These are phyloP conservation scores for Pilaira anomala DNA, from an alignment of 192 early-diverging fungal species.

Conservation along the genomic window DNA sequence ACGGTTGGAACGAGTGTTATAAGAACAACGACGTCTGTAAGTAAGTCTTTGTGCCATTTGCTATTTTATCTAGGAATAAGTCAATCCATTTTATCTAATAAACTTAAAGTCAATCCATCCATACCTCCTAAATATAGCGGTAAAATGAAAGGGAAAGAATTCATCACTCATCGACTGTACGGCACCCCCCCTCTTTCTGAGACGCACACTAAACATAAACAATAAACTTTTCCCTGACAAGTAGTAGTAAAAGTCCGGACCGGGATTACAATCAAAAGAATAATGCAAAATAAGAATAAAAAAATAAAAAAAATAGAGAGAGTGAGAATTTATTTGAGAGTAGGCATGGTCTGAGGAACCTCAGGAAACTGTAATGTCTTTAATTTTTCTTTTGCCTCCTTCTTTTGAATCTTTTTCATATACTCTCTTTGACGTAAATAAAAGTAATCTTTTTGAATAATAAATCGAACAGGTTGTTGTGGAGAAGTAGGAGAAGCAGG, in stretches of 20 bases:
- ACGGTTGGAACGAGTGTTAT: constrained; percentile 91
- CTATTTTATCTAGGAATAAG: background rate
- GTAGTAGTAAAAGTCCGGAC: no score
- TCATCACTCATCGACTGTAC: no score
- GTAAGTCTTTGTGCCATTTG: constrained; percentile 80
- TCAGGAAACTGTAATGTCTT: constrained; percentile 43
- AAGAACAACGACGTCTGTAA: constrained; percentile 80
- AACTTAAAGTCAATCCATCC: background rate
- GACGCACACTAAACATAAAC: background rate
- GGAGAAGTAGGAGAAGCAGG: constrained; percentile 14
- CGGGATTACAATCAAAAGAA: background rate
- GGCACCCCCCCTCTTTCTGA: no score
- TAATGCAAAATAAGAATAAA: no score
- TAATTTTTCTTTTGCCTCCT: constrained; percentile 38
- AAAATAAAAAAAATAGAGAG: background rate
- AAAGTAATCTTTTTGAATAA: constrained; percentile 48
- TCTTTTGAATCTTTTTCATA: constrained; percentile 38
- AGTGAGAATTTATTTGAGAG: background rate
- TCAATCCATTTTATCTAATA: constrained; percentile 7
- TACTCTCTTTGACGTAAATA: constrained; percentile 45
- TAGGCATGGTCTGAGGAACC: constrained; percentile 36
- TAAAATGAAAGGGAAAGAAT: constrained; percentile 13
- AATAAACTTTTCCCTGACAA: no score
- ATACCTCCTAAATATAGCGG: constrained; percentile 15
- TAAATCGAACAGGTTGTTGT: constrained; percentile 37